These are phyloP conservation scores for Fusarium mundagurra DNA, from an alignment of 2,329 filamentous ascomycete genomes.

Conservation along the genomic window DNA sequence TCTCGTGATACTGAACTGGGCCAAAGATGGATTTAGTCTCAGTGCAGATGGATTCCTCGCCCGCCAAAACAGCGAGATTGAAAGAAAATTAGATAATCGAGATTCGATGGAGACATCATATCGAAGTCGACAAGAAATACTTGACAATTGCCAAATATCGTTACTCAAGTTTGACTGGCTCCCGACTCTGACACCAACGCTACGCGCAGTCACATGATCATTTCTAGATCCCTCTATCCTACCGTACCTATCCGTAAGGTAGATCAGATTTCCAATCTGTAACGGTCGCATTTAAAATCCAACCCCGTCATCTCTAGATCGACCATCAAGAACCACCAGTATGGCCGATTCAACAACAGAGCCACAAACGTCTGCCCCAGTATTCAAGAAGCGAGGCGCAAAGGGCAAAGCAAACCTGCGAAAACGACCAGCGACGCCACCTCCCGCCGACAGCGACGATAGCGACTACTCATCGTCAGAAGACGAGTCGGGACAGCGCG, in stretches of 20 bases:
- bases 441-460: slow-evolving; percentile 70
- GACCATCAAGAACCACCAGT: not conserved
- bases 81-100: not conserved
- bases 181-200: not conserved
- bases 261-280: slow-evolving; percentile 35
- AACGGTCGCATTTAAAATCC: not conserved
- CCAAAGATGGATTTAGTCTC: not conserved
- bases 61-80: not conserved
- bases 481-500: slow-evolving; percentile 77
- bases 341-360: slow-evolving; percentile 36
- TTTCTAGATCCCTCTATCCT: slow-evolving; percentile 23
- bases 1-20: not conserved
- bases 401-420: slow-evolving; percentile 82
- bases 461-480: slow-evolving; percentile 77
- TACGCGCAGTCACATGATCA: slow-evolving; percentile 27
- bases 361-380: slow-evolving; percentile 62
- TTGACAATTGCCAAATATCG: not conserved
- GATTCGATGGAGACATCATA: not conserved
- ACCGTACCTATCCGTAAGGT: too few relatives aligned
- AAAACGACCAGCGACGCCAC: slow-evolving; percentile 83
- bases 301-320: not conserved
- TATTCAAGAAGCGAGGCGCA: slow-evolving; percentile 87
- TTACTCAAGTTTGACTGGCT: not conserved
- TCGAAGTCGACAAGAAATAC: not conserved
- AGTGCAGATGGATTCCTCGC: not conserved